Conservation (phyloP, 768 basidiomycete genomes). For the Mycena rosella region DNA sequence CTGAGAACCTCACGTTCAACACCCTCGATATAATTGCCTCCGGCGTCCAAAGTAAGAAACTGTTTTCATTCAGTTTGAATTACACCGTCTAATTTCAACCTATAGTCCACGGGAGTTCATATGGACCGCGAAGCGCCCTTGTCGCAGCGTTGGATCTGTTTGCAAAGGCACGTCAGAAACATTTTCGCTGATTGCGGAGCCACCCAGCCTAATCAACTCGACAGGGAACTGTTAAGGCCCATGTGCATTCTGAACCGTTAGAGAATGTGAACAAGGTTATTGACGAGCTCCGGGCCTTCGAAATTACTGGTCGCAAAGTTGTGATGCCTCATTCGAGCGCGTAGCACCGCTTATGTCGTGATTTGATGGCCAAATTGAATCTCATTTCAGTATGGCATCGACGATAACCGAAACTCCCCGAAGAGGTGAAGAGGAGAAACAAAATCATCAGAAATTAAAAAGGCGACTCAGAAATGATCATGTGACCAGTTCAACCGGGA, state of each 20-base stretch:
- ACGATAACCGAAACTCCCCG: too few relatives aligned
- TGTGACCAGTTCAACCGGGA: too few relatives aligned
- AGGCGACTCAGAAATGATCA: too few relatives aligned
- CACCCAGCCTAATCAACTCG: background rate
- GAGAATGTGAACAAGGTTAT: background rate
- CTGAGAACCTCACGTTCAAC: conserved; percentile 25
- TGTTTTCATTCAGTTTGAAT: too few relatives aligned
- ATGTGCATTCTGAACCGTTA: background rate
- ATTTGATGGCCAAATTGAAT: too few relatives aligned
- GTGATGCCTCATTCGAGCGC: background rate
- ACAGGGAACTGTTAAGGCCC: background rate
- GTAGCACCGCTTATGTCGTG: too few relatives aligned
- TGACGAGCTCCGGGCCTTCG: background rate
- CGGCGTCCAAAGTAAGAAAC: conserved; percentile 20
- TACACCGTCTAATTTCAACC: too few relatives aligned
- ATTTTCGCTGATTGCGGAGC: background rate
- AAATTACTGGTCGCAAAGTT: background rate
- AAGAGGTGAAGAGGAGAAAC: too few relatives aligned
- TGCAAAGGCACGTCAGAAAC: conserved; percentile 16
- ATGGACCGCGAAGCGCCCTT: background rate
- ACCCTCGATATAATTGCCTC: background rate
- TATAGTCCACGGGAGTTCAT: conserved; percentile 12
- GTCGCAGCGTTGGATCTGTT: conserved; percentile 31
- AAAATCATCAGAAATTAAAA: too few relatives aligned
- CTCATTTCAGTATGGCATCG: too few relatives aligned